phyloP scores from a whole-genome alignment of 352 stramenopile species.

The Plasmopara muralis region DNA sequence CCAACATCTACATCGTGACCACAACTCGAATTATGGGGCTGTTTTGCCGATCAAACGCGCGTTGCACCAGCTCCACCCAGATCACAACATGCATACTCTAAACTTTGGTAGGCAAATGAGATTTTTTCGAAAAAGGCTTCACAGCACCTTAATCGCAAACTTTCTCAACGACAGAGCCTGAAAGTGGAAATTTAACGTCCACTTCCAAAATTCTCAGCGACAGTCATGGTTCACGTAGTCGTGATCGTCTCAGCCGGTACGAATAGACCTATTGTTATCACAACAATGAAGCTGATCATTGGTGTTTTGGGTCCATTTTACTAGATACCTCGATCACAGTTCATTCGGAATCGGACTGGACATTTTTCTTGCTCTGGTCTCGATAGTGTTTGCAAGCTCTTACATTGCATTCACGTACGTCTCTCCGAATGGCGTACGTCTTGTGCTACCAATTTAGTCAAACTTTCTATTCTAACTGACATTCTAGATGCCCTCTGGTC shows the following conservation, averaged over 20 bases:
- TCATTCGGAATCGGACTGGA: conserved; percentile 23
- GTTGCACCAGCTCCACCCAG: conserved; percentile 16
- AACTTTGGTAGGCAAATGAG: conserved; percentile 21
- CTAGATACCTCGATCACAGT: conserved; percentile 25
- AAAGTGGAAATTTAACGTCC: conserved; percentile 22
- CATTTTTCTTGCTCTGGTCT: conserved; percentile 26
- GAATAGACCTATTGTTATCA: not conserved
- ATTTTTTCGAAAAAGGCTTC: not conserved
- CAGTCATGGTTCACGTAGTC: conserved; percentile 16
- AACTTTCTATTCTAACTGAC: not conserved
- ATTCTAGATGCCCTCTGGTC: conserved; percentile 41
- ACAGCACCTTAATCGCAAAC: not conserved
- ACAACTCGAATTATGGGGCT: conserved; percentile 16
- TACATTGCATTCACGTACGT: conserved; percentile 80
- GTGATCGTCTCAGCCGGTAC: conserved; percentile 29
- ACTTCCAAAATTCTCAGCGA: conserved; percentile 20
- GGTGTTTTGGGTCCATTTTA: not conserved
- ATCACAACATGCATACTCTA: conserved; percentile 17
- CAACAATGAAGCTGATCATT: not conserved
- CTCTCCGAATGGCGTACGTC: conserved; percentile 36
- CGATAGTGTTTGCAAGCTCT: conserved; percentile 45
- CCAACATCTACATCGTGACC: conserved; percentile 19
- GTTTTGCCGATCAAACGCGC: conserved; percentile 23
- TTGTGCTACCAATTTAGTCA: not conserved
- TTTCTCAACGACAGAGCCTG: conserved; percentile 8